These are phyloP conservation scores for Diplodia corticola DNA, from an alignment of 2,329 filamentous ascomycete species.

Conservation along the genomic window DNA sequence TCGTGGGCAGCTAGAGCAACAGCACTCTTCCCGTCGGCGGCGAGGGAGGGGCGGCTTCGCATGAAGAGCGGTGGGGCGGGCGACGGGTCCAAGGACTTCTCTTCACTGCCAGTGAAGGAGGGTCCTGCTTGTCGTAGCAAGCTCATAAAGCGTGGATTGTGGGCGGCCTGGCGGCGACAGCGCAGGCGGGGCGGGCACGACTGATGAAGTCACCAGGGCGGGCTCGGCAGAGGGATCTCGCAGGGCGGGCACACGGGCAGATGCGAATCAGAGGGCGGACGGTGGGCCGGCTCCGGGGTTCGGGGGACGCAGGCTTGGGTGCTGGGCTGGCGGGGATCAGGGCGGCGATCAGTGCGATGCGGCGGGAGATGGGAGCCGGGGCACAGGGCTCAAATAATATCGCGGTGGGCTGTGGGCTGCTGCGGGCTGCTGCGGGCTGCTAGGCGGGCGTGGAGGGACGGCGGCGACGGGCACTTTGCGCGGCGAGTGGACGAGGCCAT, in stretches of 20 bases:
- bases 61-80: constrained; percentile 42
- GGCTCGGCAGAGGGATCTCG: constrained; percentile 2
- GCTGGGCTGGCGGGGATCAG: not conserved
- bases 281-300: constrained; percentile 5
- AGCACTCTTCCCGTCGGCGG: constrained; percentile 36
- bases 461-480: not conserved
- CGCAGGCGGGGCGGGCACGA: not conserved
- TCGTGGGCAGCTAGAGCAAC: constrained; percentile 50
- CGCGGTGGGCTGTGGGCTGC: not conserved
- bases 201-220: constrained; percentile 17
- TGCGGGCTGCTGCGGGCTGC: not conserved
- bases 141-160: constrained; percentile 38
- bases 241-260: not conserved
- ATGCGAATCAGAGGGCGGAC: not conserved
- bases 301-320: not conserved
- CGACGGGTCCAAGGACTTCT: constrained; percentile 35
- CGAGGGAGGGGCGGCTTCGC: constrained; percentile 40
- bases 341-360: constrained; percentile 8
- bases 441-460: not conserved
- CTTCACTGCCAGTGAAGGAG: constrained; percentile 35
- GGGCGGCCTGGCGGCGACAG: not conserved
- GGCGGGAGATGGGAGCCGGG: not conserved
- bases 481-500: constrained; percentile 8
- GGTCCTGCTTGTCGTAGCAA: constrained; percentile 35
- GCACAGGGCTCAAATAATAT: not conserved